Percentiles rank a stretch among this genome's conserved stretches.
Conservation (phyloP, 2,329 filamentous ascomycete species). For the Cryphonectria nitschkei region DNA sequence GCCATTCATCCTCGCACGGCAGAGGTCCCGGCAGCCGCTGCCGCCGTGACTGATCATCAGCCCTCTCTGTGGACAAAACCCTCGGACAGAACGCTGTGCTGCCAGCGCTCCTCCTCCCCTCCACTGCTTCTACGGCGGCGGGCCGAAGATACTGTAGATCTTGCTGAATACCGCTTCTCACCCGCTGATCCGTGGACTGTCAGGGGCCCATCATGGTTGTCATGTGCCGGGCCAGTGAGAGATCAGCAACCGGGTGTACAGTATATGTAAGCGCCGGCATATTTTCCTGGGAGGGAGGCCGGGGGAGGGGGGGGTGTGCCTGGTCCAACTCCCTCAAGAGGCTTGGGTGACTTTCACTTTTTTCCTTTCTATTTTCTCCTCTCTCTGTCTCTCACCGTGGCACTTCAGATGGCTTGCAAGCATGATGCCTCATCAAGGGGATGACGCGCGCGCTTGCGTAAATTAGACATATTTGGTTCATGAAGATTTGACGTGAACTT, state of each 20-base stretch:
- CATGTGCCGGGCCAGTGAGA: conserved; percentile 2
- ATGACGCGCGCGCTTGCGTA: conserved; percentile 12
- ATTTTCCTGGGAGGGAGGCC: too few species aligned
- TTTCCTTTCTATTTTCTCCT: background rate
- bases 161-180: background rate
- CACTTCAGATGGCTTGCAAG: background rate
- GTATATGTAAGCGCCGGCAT: conserved; percentile 17
- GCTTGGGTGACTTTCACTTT: background rate
- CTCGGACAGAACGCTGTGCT: background rate
- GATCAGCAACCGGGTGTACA: background rate
- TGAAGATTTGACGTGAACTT: background rate
- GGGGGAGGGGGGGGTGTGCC: background rate
- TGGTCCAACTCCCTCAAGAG: too few species aligned
- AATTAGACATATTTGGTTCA: background rate
- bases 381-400: background rate
- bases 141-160: conserved; percentile 9
- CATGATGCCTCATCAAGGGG: background rate
- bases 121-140: conserved; percentile 11
- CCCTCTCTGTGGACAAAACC: background rate
- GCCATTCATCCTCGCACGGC: background rate
- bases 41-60: background rate
- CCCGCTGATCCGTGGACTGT: background rate
- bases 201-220: background rate
- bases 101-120: background rate
- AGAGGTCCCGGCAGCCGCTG: background rate